Evolutionary conservation across 2,329 filamentous ascomycete species (phyloP).

Genomic region (Ceratocystis alfenasii): DNA sequence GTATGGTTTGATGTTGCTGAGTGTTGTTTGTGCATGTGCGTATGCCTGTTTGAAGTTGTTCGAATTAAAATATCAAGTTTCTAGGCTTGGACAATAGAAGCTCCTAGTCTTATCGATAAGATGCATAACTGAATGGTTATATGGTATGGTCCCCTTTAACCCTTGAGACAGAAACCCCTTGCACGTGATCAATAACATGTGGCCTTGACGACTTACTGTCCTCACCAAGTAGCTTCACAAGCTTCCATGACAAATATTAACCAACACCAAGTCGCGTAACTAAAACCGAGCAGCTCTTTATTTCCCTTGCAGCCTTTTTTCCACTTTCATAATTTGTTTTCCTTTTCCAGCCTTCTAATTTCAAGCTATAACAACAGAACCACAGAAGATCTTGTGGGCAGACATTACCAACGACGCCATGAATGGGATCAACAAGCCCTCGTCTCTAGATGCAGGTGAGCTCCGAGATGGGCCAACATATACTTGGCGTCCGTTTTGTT

Average conservation of each 20-base stretch:
- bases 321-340: not conserved
- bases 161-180: not conserved
- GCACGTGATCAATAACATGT: conserved; percentile 6
- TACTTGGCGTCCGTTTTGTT: conserved; percentile 4
- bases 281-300: not conserved
- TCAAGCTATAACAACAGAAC: not conserved
- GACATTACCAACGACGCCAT: conserved; percentile 7
- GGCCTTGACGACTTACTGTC: conserved; percentile 1
- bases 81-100: not conserved
- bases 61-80: not conserved
- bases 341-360: not conserved
- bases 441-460: conserved; percentile 38
- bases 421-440: conserved; percentile 27
- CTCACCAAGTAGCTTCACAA: not conserved
- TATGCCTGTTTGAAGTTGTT: not conserved
- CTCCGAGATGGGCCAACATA: not conserved
- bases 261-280: not conserved
- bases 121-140: no score
- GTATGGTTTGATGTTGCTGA: not conserved
- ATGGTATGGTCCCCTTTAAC: not conserved
- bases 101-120: not conserved
- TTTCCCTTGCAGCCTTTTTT: not conserved
- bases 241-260: not conserved
- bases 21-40: not conserved
- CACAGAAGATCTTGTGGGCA: not conserved